Conservation (phyloP, 495 filamentous ascomycete species). For the Parachaetomium inaequale region DNA sequence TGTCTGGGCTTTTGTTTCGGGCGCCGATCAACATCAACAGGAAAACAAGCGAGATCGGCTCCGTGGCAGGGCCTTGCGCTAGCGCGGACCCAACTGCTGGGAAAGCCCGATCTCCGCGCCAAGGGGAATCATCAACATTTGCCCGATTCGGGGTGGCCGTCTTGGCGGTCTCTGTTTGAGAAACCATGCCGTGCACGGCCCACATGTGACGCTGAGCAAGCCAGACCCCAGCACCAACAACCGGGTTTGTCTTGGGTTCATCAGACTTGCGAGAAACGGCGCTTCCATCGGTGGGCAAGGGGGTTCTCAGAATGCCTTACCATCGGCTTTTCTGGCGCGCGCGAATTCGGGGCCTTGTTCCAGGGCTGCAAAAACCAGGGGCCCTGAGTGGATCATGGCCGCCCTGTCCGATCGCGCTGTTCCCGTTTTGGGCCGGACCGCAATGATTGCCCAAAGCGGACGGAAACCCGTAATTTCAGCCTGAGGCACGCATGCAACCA, state of each 20-base stretch:
- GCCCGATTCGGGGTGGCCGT: constrained; percentile 23
- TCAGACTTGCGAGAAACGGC: background rate
- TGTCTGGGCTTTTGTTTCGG: too few species aligned
- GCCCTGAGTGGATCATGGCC: too few species aligned
- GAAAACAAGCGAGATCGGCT: constrained; percentile 3
- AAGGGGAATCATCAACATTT: constrained; percentile 7
- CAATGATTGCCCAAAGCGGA: constrained; percentile 30
- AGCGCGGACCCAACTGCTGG: constrained; percentile 5
- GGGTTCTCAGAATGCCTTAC: background rate
- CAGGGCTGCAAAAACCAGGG: too few species aligned
- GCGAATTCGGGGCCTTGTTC: background rate
- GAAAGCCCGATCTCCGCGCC: constrained; percentile 14
- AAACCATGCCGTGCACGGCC: constrained; percentile 4
- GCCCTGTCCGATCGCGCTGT: background rate
- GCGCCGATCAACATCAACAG: background rate
- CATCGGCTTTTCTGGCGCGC: background rate
- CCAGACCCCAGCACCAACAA: too few species aligned
- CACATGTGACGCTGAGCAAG: background rate
- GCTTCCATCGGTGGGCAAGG: background rate
- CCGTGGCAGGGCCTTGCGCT: background rate
- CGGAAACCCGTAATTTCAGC: background rate
- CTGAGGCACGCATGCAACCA: background rate
- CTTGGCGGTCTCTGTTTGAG: constrained; percentile 20
- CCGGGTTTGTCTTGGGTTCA: too few species aligned
- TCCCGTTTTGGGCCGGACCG: constrained; percentile 14